phyloP scores from a whole-genome alignment of 306 rosid genomes.

The Pueraria montana region DNA sequence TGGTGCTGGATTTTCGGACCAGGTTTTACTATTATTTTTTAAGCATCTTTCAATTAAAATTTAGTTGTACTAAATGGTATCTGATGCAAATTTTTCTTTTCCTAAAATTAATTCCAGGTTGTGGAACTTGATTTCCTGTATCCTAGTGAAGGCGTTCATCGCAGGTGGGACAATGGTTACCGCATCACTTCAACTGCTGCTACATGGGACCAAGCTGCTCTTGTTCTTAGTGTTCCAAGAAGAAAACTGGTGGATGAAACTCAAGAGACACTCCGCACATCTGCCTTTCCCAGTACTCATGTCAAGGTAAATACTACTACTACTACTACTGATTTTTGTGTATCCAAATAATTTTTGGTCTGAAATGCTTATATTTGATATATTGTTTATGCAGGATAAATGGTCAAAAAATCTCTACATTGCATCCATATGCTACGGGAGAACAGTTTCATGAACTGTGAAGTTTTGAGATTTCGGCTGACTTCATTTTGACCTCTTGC shows the following conservation, averaged over 20 bases:
- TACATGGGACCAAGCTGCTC: slow-evolving; percentile 83
- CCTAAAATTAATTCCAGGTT: slow-evolving; percentile 33
- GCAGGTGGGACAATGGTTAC: slow-evolving; percentile 74
- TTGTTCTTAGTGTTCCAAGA: no score
- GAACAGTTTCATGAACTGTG: slow-evolving; percentile 73
- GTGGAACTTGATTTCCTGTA: no score
- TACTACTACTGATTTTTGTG: not conserved
- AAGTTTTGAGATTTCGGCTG: slow-evolving; percentile 45
- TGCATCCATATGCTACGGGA: slow-evolving; percentile 81
- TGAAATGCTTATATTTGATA: slow-evolving; percentile 34
- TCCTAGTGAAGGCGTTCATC: slow-evolving; percentile 89
- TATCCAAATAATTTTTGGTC: not conserved
- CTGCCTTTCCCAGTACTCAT: slow-evolving; percentile 83
- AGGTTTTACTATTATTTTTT: slow-evolving; percentile 55
- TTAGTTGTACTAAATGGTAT: not conserved
- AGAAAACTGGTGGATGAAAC: no score
- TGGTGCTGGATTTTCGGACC: slow-evolving; percentile 73
- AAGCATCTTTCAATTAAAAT: not conserved
- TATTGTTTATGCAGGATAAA: slow-evolving; percentile 70
- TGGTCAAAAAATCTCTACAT: slow-evolving; percentile 85
- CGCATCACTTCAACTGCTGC: slow-evolving; percentile 89
- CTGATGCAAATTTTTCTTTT: slow-evolving; percentile 6
- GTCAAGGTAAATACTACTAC: slow-evolving; percentile 64
- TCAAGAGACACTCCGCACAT: no score
- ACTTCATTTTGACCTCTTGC: slow-evolving; percentile 49